A percentile compares a stretch with the other conserved stretches of the same genome.
These are phyloP conservation scores for Suhomyces panamericanus DNA, from an alignment of 1,139 yeast genomes.

Conservation along the genomic window DNA sequence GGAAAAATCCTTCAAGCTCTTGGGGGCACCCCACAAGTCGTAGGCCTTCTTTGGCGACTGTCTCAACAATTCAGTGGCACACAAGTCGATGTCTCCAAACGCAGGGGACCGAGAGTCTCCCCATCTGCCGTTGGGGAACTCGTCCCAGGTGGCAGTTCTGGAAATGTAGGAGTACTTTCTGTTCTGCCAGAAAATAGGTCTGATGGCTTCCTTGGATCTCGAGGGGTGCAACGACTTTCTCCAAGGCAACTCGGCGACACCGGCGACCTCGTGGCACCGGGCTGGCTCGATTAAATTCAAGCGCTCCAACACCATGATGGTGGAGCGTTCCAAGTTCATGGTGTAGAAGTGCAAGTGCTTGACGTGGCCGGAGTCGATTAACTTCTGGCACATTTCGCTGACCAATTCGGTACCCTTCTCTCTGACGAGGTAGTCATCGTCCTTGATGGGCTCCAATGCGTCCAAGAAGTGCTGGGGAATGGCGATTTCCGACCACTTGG, in stretches of 20 bases:
- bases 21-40: constrained; percentile 88
- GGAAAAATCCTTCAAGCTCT: constrained; percentile 56
- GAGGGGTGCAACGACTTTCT: constrained; percentile 83
- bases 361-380: constrained; percentile 70
- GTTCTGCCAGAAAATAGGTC: constrained; percentile 97
- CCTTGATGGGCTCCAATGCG: constrained; percentile 77
- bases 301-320: constrained; percentile 81
- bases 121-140: constrained; percentile 94
- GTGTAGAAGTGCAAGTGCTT: constrained; percentile 93
- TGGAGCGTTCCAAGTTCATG: constrained; percentile 90
- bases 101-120: constrained; percentile 95
- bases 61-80: constrained; percentile 75
- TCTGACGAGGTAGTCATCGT: constrained; percentile 86
- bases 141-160: constrained; percentile 93
- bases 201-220: constrained; percentile 76
- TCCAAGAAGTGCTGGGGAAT: constrained; percentile 76
- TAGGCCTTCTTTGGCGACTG: constrained; percentile 79
- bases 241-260: constrained; percentile 69
- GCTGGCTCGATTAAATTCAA: constrained; percentile 57
- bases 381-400: constrained; percentile 76
- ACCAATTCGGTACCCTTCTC: constrained; percentile 82
- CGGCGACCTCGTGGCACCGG: constrained; percentile 41
- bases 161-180: constrained; percentile 87
- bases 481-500: constrained; percentile 85
- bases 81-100: constrained; percentile 79